These are phyloP conservation scores for Calonectria pteridis DNA, from an alignment of 2,329 filamentous ascomycete species.

Conservation along the genomic window DNA sequence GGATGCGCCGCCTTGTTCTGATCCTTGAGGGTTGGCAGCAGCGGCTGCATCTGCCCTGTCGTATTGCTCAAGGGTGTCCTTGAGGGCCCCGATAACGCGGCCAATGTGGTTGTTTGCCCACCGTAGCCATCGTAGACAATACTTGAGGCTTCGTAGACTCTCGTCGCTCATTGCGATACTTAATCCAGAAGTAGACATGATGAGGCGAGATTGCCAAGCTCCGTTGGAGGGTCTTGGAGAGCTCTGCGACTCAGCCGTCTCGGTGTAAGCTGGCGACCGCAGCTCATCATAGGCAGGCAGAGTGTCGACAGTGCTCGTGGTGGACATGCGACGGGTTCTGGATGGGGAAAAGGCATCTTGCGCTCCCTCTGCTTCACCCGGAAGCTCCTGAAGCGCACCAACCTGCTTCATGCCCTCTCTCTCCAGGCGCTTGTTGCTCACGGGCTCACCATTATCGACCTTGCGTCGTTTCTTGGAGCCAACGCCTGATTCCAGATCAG, in stretches of 20 bases:
- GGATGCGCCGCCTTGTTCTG: constrained; percentile 25
- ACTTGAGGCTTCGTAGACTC: constrained; percentile 85
- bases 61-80: constrained; percentile 83
- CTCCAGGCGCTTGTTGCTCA: constrained; percentile 47
- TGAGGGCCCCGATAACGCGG: constrained; percentile 79
- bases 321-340: constrained; percentile 68
- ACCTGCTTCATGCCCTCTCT: constrained; percentile 45
- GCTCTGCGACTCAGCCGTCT: constrained; percentile 57
- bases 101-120: constrained; percentile 87
- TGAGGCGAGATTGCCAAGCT: constrained; percentile 84
- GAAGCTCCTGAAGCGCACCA: constrained; percentile 34
- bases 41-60: constrained; percentile 64
- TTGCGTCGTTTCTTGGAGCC: constrained; percentile 71
- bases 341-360: constrained; percentile 47
- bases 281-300: constrained; percentile 88
- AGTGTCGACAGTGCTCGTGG: constrained; percentile 77
- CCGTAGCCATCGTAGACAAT: constrained; percentile 83
- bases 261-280: constrained; percentile 80
- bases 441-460: constrained; percentile 57
- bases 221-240: constrained; percentile 44
- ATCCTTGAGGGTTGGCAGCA: constrained; percentile 19
- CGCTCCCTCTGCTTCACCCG: constrained; percentile 24
- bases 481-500: constrained; percentile 60
- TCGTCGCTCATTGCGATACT: constrained; percentile 93
- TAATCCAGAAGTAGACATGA: constrained; percentile 91